A percentile compares a stretch with the other conserved stretches of the same genome.
These are phyloP conservation scores for Rhizodiscina lignyota DNA, from an alignment of 495 filamentous ascomycete genomes.

Conservation along the genomic window DNA sequence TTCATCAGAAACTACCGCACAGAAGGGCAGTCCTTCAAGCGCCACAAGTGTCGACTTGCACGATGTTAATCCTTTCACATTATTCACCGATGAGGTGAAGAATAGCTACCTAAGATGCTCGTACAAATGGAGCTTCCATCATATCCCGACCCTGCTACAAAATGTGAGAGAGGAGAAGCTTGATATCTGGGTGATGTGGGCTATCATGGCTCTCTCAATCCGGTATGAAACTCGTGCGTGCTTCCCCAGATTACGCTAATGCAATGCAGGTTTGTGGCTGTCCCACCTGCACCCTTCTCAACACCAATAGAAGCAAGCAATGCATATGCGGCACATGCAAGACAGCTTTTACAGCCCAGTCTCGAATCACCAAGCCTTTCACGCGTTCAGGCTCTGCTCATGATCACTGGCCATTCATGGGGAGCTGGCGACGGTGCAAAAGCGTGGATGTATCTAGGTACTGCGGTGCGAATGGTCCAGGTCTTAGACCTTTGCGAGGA, in stretches of 20 bases:
- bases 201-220: slow-evolving; percentile 14
- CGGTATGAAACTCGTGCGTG: slow-evolving; percentile 4
- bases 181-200: slow-evolving; percentile 15
- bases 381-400: slow-evolving; percentile 15
- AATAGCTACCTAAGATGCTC: slow-evolving; percentile 15
- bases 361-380: slow-evolving; percentile 14
- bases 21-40: not conserved
- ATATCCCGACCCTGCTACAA: slow-evolving; percentile 15
- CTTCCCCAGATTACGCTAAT: not conserved
- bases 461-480: slow-evolving; percentile 15
- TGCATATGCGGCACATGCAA: slow-evolving; percentile 16
- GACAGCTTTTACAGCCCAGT: slow-evolving; percentile 12
- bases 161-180: slow-evolving; percentile 13
- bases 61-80: slow-evolving; percentile 12
- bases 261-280: slow-evolving; percentile 10
- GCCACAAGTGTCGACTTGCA: slow-evolving; percentile 5
- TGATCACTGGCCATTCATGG: slow-evolving; percentile 17
- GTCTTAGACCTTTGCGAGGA: slow-evolving; percentile 15
- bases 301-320: slow-evolving; percentile 17
- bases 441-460: slow-evolving; percentile 18
- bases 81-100: slow-evolving; percentile 18
- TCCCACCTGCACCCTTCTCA: slow-evolving; percentile 11
- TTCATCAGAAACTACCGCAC: not conserved
- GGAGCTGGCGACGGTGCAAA: slow-evolving; percentile 14
- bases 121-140: slow-evolving; percentile 19